Evolutionary conservation across 805 yeast genomes (phyloP), one percentile per base, ranked within the genome.

Genomic region (Pichia ethanolica): DNA sequence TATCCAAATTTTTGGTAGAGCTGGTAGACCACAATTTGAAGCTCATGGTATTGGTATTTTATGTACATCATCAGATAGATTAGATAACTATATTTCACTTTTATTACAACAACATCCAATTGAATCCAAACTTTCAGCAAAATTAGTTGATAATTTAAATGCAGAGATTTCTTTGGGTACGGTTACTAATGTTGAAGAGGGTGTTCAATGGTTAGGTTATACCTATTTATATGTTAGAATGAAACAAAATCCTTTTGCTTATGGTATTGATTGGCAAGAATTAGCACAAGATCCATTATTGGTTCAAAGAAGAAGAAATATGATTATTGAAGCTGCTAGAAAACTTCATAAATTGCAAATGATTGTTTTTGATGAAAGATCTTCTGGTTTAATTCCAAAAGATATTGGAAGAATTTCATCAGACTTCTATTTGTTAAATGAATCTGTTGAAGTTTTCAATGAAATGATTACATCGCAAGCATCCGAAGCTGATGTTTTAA

Each of bases 21-120:
- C 99, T 30, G 99, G 99, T 69, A 81, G 99, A 68, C 99, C 99
- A 0, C 99, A 95, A 59, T 93, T 81, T 66, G 96, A 91, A 57
- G 79, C 79, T 49, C 83, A 77, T 61, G 99, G 99, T 74, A 87
- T 91, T 3, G 98, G 98, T 72, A 81, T 89, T 27, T 69, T 93
- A 44, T 82, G 93, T 63, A 93, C 99, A 0, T 74, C 95, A 0
- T 73, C 75, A 51, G 98, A 91, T 59, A 72, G 79, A 44, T 67
- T 95, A 30, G 95, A 88, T 58, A 96, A 89, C 57, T 93, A 91
- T 59, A 79, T 95, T n/a, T 80, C 93, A 1, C 72, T 90, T 25
- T 75, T 93, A 27, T 82, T 96, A 0, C 96, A 95, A 53, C 99
- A 93, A 61, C 96, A 89, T 65, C 96, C 99, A 0, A 93, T 93